Evolutionary conservation across 2,329 filamentous ascomycete species (phyloP), one percentile per base, ranked within the genome.

Genomic region (Trichophyton benhamiae): DNA sequence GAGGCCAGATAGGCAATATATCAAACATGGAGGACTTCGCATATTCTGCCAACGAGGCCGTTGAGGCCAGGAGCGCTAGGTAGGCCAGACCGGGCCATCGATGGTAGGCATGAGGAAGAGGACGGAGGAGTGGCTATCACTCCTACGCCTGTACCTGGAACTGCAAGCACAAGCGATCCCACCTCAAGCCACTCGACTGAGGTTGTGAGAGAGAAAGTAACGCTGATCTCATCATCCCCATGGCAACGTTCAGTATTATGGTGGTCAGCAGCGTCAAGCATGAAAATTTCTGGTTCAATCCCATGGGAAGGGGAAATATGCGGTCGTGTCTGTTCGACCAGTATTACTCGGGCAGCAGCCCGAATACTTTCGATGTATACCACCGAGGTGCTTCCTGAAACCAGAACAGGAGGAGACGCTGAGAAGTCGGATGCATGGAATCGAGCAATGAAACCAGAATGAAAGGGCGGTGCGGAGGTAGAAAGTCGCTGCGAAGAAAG

Each of bases 301-400:
- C 71, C 73, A 42, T 13, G 9, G 11, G 58, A 59, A 42, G 52
- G 3, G 68, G 67, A 22, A 36, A 59, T 38, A 42, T 57, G n/a
- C 20, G 22, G 20, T 69, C 69, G 13, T 74, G 66, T 22, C 2
- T 25, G 55, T 25, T 71, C 70, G 62, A 87, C 79, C 36, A 82
- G 81, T 27, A 87, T 71, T 0, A 97, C 83, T 63, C 87, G 86
- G 0, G 90, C 91, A 0, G 88, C 84, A 1, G 91, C 87, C 7
- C 92, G 83, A 13, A 97, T 86, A 69, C 91, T 96, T 17, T 89
- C 90, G 46, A 91, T 83, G 69, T 96, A 97, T 0, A 92, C 83
- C 33, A 95, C 91, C 0, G 82, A 80, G 61, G 77, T 75, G 1
- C 76, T 75, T 22, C 77, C 76, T 2, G 78, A 66, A 5, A 96